Conservation (phyloP, 345 rosid species). For the Sisymbrium altissimum region DNA sequence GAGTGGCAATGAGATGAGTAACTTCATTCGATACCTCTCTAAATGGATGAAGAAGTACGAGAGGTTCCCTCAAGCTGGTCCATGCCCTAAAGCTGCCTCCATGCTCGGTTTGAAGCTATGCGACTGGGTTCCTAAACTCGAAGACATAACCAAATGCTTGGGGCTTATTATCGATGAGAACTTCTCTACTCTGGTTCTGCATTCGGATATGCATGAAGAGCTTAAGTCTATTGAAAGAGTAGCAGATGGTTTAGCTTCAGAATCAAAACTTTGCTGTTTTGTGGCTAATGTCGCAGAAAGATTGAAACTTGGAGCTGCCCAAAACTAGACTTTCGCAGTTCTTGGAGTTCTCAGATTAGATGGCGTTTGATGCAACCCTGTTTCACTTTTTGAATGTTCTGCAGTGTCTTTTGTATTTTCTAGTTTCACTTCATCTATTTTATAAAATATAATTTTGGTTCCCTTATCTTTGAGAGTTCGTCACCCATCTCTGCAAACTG, state of each 20-base stretch:
- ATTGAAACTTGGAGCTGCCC: conserved; percentile 43
- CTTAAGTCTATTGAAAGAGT: conserved; percentile 46
- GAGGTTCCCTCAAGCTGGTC: conserved; percentile 70
- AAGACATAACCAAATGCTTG: conserved; percentile 55
- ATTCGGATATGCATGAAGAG: conserved; percentile 69
- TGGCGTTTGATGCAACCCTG: background rate
- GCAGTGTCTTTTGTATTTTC: conserved; percentile 11
- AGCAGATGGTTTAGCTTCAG: conserved; percentile 56
- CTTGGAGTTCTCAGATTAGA: background rate
- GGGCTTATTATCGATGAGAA: conserved; percentile 72
- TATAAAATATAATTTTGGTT: background rate
- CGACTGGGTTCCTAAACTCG: conserved; percentile 76
- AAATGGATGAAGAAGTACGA: conserved; percentile 83
- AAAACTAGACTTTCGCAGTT: conserved; percentile 19
- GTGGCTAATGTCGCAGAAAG: conserved; percentile 44
- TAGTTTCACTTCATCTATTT: background rate
- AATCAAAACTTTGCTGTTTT: conserved; percentile 52
- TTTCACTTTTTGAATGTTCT: background rate
- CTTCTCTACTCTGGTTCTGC: conserved; percentile 64
- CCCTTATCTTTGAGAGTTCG: background rate
- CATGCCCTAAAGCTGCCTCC: conserved; percentile 62
- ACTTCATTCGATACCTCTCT: conserved; percentile 57
- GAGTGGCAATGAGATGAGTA: conserved; percentile 61
- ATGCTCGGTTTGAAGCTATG: conserved; percentile 55
- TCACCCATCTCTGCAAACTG: background rate